Conservation (phyloP, 129 eudicot species). For the Lactuca saligna region DNA sequence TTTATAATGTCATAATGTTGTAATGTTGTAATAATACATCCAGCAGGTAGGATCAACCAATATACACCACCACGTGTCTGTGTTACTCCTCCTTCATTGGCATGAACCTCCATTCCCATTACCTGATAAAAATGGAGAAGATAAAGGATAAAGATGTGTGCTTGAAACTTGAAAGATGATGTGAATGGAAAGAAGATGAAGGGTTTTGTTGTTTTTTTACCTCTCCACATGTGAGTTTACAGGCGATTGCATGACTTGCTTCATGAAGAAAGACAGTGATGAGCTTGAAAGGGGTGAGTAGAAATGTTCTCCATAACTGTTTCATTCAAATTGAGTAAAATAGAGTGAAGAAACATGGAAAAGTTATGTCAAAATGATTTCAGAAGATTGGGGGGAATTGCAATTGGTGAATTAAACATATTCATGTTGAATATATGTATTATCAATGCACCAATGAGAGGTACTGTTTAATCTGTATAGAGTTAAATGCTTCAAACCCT, state of each 20-base stretch:
- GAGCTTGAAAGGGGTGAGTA: slow-evolving; percentile 95
- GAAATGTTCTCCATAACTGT: slow-evolving; percentile 93
- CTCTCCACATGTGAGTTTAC: slow-evolving; percentile 95
- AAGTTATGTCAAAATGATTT: background rate
- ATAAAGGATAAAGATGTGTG: background rate
- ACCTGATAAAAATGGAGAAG: slow-evolving; percentile 50
- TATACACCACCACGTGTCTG: slow-evolving; percentile 97
- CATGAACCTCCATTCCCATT: slow-evolving; percentile 97
- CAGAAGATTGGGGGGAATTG: background rate
- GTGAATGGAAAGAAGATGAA: slow-evolving; percentile 4
- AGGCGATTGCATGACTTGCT: slow-evolving; percentile 98
- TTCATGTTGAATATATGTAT: slow-evolving; percentile 2
- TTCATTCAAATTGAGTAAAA: slow-evolving; percentile 4
- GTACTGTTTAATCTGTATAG: background rate
- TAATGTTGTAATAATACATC: slow-evolving; percentile 54
- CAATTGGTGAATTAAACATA: background rate
- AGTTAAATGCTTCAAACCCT: slow-evolving; percentile 20
- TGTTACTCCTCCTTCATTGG: slow-evolving; percentile 97
- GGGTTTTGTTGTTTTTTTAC: slow-evolving; percentile 28
- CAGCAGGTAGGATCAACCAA: slow-evolving; percentile 99
- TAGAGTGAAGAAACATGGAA: slow-evolving; percentile 14
- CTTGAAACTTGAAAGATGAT: background rate
- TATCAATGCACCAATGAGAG: slow-evolving; percentile 2
- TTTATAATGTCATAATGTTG: no score
- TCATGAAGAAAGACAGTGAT: slow-evolving; percentile 98